Base-by-base conservation (phyloP, 2,329 filamentous ascomycete genomes). In the Moelleriella libera region DNA sequence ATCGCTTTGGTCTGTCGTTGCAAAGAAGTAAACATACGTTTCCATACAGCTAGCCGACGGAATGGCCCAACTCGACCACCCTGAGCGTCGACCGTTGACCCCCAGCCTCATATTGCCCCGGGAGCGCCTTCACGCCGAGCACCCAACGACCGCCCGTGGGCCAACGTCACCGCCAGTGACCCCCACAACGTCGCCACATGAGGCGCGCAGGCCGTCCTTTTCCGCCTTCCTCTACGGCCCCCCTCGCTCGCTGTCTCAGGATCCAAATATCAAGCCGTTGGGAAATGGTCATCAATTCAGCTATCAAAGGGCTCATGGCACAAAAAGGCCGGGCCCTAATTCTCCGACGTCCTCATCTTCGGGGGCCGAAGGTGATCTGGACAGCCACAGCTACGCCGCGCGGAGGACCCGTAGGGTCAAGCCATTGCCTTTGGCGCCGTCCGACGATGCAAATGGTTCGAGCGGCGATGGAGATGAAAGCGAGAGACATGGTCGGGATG, bases 121-220 rank as follows among this genome's bases (percentile, higher is more conserved):
- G 49, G 59, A 62, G 37, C 54, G 57, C 47, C 51, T 52, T 48
- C 55, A 55, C 54, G 43, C 34, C 45, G 49, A 48, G 11, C 49
- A 47, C 39, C 55, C 58, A 29, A 40, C 30, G 45, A 45, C 58
- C 39, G 57, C 60, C 53, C 47, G 37, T 5, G 63, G 66, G 48
- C 69, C 68, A 47, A 66, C 69, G 48, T 73, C 70, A 55, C 70
- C 70, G 52, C 70, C 70, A 41, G 67, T 69, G 45, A 72, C 69
- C 41, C 70, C 70, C 46, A 69, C 66, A 41, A 60, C 63, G 37
- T 62, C 63, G 47, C 63, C 64, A 48, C 56, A 58, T 31, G 57
- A 61, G 50, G 54, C 57, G 45, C 62, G 61, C 54, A 63, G 58
- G 52, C 60, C 58, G 43, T 57, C 57, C 11, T 58, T 58, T 51